Percentiles rank a stretch among this genome's conserved stretches.
phyloP scores from a whole-genome alignment of 2,329 filamentous ascomycete genomes.

The Zymoseptoria tritici region DNA sequence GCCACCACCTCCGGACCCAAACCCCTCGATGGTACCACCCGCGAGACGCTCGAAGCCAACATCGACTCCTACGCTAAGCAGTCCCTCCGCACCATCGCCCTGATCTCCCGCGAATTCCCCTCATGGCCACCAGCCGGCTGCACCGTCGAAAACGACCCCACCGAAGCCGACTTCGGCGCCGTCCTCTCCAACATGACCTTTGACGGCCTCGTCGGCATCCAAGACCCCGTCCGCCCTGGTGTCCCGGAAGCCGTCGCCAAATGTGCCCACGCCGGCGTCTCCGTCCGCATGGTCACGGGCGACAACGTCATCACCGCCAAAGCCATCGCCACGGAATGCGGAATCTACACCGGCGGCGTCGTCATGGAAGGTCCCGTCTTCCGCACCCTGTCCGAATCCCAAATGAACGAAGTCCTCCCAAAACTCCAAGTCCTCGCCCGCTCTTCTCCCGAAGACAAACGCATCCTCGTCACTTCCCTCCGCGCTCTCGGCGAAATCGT shows the following conservation, averaged over 20 bases:
- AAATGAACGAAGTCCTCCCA: conserved; percentile 51
- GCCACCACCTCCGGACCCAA: conserved; percentile 52
- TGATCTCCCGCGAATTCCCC: conserved; percentile 71
- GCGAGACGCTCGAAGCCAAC: conserved; percentile 52
- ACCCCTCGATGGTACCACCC: conserved; percentile 43
- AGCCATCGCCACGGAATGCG: conserved; percentile 66
- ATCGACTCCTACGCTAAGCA: conserved; percentile 72
- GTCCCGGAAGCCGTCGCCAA: conserved; percentile 60
- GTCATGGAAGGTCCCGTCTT: conserved; percentile 41
- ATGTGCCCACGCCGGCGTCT: conserved; percentile 57
- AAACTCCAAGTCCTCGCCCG: conserved; percentile 60
- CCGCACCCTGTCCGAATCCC: conserved; percentile 33
- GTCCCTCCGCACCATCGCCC: conserved; percentile 75
- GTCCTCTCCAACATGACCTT: conserved; percentile 67
- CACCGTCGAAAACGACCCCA: conserved; percentile 52
- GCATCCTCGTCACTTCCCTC: conserved; percentile 55
- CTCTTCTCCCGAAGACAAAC: conserved; percentile 63
- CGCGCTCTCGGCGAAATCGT: conserved; percentile 59
- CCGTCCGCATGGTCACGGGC: conserved; percentile 67
- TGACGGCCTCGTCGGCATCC: conserved; percentile 64
- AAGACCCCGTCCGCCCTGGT: conserved; percentile 62
- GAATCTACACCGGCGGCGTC: conserved; percentile 49
- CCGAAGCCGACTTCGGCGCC: conserved; percentile 60
- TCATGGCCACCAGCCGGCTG: conserved; percentile 66
- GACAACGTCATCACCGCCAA: conserved; percentile 67